Conservation (phyloP, 768 basidiomycete species). For the Pleurotus platypus region DNA sequence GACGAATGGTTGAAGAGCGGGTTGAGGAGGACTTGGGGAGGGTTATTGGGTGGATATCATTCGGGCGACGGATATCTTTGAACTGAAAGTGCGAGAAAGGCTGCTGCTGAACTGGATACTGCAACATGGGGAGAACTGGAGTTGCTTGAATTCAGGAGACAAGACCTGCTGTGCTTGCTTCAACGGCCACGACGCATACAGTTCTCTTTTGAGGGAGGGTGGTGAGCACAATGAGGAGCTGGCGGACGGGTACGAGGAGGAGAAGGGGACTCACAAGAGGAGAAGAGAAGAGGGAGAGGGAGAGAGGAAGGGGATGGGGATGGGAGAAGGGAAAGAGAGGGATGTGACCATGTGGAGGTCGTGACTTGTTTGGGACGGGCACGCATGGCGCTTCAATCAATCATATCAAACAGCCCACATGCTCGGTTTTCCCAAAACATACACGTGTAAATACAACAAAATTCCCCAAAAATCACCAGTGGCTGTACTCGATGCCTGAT, state of each 20-base stretch:
- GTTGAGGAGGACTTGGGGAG: constrained; percentile 2
- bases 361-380: constrained; percentile 9
- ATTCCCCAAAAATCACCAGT: too few species aligned
- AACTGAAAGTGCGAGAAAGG: constrained; percentile 19
- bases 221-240: background rate
- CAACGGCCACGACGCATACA: constrained; percentile 1
- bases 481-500: too few species aligned
- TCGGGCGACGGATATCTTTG: constrained; percentile 18
- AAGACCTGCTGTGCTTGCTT: constrained; percentile 47
- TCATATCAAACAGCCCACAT: constrained; percentile 5
- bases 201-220: background rate
- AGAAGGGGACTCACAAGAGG: constrained; percentile 2
- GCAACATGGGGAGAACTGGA: constrained; percentile 52
- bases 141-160: constrained; percentile 39
- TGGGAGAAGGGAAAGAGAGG: constrained; percentile 9
- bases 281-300: constrained; percentile 9
- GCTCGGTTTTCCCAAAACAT: background rate
- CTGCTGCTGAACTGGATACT: constrained; percentile 44
- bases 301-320: constrained; percentile 14
- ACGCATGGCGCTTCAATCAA: constrained; percentile 3
- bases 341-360: constrained; percentile 15
- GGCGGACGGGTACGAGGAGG: background rate
- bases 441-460: too few species aligned
- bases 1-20: constrained; percentile 3
- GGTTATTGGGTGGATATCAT: background rate